Evolutionary conservation across 495 filamentous ascomycete species (phyloP).

Genomic region (Amorphotheca resinae): DNA sequence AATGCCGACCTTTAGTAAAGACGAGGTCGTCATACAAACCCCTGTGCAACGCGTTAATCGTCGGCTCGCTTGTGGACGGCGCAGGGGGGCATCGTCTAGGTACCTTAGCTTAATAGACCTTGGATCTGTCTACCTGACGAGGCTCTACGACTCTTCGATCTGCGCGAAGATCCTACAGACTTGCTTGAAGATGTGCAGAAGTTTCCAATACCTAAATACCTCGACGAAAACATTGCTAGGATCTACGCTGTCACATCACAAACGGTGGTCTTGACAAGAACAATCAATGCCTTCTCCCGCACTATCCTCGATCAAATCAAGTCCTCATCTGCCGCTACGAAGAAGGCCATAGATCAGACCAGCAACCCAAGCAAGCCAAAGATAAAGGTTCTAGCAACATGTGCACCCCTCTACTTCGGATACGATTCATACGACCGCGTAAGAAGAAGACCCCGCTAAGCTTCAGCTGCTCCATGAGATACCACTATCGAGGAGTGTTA

Average conservation of each 20-base stretch:
- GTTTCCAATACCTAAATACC: constrained; percentile 1
- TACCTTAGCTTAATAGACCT: no score
- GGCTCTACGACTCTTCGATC: constrained; percentile 2
- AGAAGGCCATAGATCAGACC: not conserved
- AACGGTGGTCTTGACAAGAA: not conserved
- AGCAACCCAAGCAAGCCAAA: not conserved
- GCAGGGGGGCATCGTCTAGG: no score
- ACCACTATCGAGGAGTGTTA: constrained; percentile 1
- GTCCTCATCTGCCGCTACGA: not conserved
- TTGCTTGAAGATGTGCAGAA: not conserved
- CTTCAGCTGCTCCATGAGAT: constrained; percentile 8
- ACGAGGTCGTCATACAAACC: no score
- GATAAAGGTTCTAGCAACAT: not conserved
- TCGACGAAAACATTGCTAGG: not conserved
- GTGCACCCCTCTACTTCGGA: not conserved
- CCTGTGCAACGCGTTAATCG: no score
- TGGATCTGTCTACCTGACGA: no score
- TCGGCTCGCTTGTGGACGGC: no score
- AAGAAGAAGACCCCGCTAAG: not conserved
- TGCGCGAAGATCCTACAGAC: not conserved
- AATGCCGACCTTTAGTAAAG: no score
- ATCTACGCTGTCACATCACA: not conserved
- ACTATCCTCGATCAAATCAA: not conserved
- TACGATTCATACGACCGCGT: no score
- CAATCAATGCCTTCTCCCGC: not conserved